Base-by-base conservation (phyloP, 163 green algal genomes). In the Scenedesmus sp. region DNA sequence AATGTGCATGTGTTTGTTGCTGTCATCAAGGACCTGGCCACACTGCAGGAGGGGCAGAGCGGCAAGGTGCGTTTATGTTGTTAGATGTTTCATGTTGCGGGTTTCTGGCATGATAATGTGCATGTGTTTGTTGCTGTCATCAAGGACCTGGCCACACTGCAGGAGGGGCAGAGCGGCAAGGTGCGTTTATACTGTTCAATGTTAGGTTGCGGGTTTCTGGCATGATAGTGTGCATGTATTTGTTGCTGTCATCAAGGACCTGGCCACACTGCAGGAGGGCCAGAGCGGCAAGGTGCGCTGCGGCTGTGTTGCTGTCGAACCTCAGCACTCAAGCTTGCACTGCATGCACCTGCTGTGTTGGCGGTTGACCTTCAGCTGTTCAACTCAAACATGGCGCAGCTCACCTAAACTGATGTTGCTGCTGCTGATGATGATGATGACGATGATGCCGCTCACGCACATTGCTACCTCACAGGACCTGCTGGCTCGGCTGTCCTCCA, bases 401-500 rank as follows among this genome's bases (percentile, higher is more conserved):
- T 26, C 26, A 26, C 26, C 26, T 26, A 26, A 26, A 26, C 26
- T 26, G 26, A 26, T 26, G 26, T 26, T 26, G 66, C 66, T 34
- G n/a, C 88, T 16, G 4, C 92, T 26, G 26, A 26, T 26, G 26
- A 26, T 26, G 26, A 26, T 26, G 26, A 26, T 26, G 26, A 26
- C 26, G 26, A 26, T 26, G 26, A 26, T 26, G 26, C 26, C 26
- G 26, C 26, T 26, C 26, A 26, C 26, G 26, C 26, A 26, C 26
- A 26, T 26, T 26, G 26, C 26, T 26, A 26, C 26, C 26, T 26
- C 90, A 3, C 52, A 89, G 6, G 91, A 95, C 83, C 91, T 94
- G 76, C 87, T 94, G 74, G 64, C 73, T 18, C 92, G 88, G 15
- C 92, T 96, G 74, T 83, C 93, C 52, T 89, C 79, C 0, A 86